Conservation (phyloP, 371 early-diverging fungal species). For the Syncephalastrum monosporum region DNA sequence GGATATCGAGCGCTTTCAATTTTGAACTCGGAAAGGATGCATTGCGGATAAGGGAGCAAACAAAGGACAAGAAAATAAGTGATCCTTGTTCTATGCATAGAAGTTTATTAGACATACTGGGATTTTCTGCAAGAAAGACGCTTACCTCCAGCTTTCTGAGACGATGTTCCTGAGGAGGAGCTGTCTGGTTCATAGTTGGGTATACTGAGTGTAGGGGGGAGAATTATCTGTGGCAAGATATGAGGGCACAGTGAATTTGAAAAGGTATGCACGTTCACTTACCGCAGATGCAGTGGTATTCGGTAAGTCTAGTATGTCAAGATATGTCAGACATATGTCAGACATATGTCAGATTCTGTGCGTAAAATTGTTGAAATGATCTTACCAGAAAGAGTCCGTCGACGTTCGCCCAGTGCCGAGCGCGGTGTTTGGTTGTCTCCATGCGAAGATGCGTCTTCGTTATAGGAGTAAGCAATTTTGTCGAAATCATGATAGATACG, state of each 20-base stretch:
- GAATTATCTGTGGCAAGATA: constrained; percentile 24
- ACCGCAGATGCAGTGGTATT: constrained; percentile 40
- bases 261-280: constrained; percentile 9
- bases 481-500: constrained; percentile 76
- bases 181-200: constrained; percentile 31
- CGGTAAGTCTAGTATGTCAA: constrained; percentile 20
- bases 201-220: constrained; percentile 46
- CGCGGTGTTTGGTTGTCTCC: neutral
- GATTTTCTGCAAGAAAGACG: neutral
- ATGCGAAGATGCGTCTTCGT: constrained; percentile 14
- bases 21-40: constrained; percentile 71
- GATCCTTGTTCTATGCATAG: constrained; percentile 55
- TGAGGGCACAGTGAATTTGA: neutral
- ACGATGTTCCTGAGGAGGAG: constrained; percentile 4
- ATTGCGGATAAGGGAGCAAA: constrained; percentile 75
- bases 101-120: neutral
- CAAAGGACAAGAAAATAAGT: constrained; percentile 57
- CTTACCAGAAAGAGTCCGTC: constrained; percentile 26
- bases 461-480: constrained; percentile 59
- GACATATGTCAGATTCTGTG: no score
- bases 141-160: constrained; percentile 19
- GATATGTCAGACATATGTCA: neutral
- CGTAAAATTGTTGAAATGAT: no score
- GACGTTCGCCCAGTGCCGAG: constrained; percentile 15
- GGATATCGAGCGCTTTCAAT: constrained; percentile 74